phyloP scores from a whole-genome alignment of 2,329 filamentous ascomycete genomes.

The Emmonsia crescens region DNA sequence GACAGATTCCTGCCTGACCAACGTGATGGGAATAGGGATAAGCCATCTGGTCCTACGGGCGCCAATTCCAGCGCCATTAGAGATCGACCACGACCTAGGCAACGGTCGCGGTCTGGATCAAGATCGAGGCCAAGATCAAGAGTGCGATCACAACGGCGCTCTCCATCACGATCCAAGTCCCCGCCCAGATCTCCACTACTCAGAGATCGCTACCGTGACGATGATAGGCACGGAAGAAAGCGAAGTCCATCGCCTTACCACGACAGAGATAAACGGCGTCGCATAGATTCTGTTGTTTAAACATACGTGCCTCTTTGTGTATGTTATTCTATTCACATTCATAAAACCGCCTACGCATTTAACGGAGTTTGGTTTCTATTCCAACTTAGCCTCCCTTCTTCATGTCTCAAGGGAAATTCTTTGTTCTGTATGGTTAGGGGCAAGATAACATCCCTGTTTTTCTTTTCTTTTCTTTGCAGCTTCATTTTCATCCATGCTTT shows the following conservation, averaged over 20 bases:
- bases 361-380: neutral
- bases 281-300: slow-evolving; percentile 18
- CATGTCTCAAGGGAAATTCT: neutral
- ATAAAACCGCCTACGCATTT: neutral
- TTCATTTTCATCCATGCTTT: neutral
- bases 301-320: neutral
- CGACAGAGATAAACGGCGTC: slow-evolving; percentile 33
- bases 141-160: slow-evolving; percentile 35
- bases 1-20: slow-evolving; percentile 38
- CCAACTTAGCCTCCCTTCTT: neutral
- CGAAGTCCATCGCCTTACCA: slow-evolving; percentile 34
- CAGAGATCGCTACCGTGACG: slow-evolving; percentile 35
- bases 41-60: slow-evolving; percentile 29
- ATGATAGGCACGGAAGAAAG: slow-evolving; percentile 26
- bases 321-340: neutral
- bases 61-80: slow-evolving; percentile 37
- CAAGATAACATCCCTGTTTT: neutral
- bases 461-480: neutral
- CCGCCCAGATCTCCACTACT: slow-evolving; percentile 12
- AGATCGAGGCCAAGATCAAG: slow-evolving; percentile 44
- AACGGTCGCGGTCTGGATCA: slow-evolving; percentile 23
- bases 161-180: slow-evolving; percentile 38
- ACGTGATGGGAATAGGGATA: slow-evolving; percentile 19
- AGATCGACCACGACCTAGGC: slow-evolving; percentile 20
- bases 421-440: neutral